Conservation (phyloP, 2,329 filamentous ascomycete genomes). For the Onygena corvina region DNA sequence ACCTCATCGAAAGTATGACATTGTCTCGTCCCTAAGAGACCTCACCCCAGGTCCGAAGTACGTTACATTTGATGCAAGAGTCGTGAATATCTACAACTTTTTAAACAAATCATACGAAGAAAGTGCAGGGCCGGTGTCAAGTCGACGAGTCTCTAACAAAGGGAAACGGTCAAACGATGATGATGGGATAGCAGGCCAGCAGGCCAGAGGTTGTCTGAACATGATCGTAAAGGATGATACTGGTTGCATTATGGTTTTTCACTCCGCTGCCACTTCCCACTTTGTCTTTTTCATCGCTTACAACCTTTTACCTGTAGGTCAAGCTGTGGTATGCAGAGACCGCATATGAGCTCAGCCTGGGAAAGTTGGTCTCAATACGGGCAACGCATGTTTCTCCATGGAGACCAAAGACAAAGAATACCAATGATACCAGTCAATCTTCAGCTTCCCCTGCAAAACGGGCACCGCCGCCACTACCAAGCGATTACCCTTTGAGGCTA, state of each 20-base stretch:
- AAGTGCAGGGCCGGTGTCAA: background rate
- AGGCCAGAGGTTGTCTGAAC: constrained; percentile 17
- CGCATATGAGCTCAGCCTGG: constrained; percentile 19
- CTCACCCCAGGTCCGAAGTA: constrained; percentile 17
- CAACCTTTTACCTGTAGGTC: constrained; percentile 15
- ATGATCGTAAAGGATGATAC: constrained; percentile 20
- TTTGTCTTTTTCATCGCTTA: background rate
- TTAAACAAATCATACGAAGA: constrained; percentile 11
- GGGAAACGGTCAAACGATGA: background rate
- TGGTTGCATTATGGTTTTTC: constrained; percentile 16
- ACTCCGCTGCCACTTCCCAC: background rate
- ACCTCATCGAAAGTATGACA: background rate
- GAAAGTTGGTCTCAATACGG: constrained; percentile 39
- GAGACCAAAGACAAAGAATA: constrained; percentile 3
- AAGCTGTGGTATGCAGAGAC: constrained; percentile 21
- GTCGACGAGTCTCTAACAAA: background rate
- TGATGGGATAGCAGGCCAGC: background rate
- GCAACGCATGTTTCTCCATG: constrained; percentile 36
- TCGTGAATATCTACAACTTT: constrained; percentile 21
- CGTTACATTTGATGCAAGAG: constrained; percentile 18
- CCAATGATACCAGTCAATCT: constrained; percentile 23
- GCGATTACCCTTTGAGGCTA: constrained; percentile 15
- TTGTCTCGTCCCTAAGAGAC: constrained; percentile 12
- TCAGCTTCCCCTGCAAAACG: constrained; percentile 21
- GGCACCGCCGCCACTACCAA: background rate